phyloP scores from a whole-genome alignment of 306 rosid species.

The Crotalaria pallida region DNA sequence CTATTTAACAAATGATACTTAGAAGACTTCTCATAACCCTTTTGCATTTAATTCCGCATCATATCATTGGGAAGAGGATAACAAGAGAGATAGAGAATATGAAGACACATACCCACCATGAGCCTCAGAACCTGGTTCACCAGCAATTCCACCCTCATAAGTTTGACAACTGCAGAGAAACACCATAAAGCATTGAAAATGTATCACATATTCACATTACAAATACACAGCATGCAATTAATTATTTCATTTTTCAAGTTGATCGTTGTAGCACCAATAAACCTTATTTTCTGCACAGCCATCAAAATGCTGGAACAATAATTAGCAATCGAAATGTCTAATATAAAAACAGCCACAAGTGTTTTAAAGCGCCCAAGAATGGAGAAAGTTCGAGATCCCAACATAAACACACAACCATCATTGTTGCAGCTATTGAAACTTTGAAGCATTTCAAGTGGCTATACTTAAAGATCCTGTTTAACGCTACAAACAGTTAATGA shows the following conservation, averaged over 20 bases:
- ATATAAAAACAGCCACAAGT: neutral
- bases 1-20: slow-evolving; percentile 33
- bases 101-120: slow-evolving; percentile 91
- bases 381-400: neutral
- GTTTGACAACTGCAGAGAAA: slow-evolving; percentile 83
- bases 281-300: neutral
- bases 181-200: neutral
- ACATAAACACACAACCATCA: neutral
- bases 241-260: slow-evolving; percentile 5
- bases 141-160: slow-evolving; percentile 92
- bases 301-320: slow-evolving; percentile 16
- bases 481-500: neutral
- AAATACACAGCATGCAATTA: neutral
- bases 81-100: neutral
- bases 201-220: neutral
- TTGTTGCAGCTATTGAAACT: neutral
- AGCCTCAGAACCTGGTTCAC: slow-evolving; percentile 97
- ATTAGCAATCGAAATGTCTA: neutral
- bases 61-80: neutral
- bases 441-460: neutral
- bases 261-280: neutral
- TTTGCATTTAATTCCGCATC: slow-evolving; percentile 6
- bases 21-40: neutral
- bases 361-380: neutral
- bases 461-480: neutral